Evolutionary conservation across 225 moss, liverwort and hornwort genomes (phyloP).

Genomic region (Lunularia cruciata): DNA sequence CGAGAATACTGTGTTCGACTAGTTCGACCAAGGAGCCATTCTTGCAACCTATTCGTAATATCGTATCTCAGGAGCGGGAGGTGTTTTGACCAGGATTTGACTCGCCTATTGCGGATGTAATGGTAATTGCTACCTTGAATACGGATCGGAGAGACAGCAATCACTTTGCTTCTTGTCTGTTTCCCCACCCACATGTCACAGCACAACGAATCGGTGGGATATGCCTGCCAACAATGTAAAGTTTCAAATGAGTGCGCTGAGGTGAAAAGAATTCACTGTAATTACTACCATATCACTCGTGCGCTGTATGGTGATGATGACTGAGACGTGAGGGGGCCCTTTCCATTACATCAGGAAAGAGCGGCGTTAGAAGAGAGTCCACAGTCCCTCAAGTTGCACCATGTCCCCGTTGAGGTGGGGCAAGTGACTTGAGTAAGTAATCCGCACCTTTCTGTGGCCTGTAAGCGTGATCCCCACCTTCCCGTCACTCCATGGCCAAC

Average conservation of each 20-base stretch:
- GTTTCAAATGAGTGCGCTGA: neutral
- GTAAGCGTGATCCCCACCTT: neutral
- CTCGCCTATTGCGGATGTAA: neutral
- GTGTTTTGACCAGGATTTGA: conserved; percentile 3
- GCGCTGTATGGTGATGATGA: conserved; percentile 14
- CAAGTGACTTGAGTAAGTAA: neutral
- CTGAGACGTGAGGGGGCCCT: neutral
- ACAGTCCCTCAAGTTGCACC: neutral
- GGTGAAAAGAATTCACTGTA: neutral
- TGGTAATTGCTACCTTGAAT: neutral
- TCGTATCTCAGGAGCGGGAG: neutral
- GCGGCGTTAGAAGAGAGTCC: neutral
- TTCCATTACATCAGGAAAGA: neutral
- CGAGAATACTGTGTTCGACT: neutral
- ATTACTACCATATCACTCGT: conserved; percentile 2
- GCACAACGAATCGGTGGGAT: neutral
- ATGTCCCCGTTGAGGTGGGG: neutral
- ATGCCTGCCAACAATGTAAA: neutral
- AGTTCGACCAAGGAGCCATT: neutral
- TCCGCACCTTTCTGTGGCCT: neutral
- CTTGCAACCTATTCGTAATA: neutral
- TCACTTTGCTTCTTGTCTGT: conserved; percentile 3
- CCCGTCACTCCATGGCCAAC: neutral
- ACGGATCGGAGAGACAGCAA: neutral
- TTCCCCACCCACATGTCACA: neutral